Conservation (phyloP, 2,329 filamentous ascomycete species). For the Clarireedia paspali region DNA sequence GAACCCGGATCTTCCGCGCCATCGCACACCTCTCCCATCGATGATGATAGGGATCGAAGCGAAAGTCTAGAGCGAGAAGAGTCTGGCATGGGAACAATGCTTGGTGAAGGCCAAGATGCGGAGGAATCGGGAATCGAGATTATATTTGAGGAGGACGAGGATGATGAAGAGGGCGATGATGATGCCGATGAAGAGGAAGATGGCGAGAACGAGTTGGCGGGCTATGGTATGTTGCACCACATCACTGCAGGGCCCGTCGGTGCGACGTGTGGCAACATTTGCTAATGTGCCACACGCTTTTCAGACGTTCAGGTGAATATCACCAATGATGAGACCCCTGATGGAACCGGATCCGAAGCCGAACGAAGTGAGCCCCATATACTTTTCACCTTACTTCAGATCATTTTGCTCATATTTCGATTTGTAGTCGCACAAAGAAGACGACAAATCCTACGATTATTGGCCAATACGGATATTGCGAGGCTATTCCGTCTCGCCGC, state of each 20-base stretch:
- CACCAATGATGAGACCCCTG: conserved; percentile 28
- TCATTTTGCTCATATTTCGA: conserved; percentile 24
- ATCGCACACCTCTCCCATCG: no score
- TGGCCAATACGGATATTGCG: conserved; percentile 13
- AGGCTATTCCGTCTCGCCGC: conserved; percentile 10
- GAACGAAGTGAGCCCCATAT: conserved; percentile 31
- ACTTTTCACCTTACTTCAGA: conserved; percentile 17
- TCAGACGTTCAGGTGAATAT: conserved; percentile 2
- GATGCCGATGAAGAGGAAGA: not conserved
- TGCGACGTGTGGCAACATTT: not conserved
- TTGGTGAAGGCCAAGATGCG: not conserved
- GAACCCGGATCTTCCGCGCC: no score
- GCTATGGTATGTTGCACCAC: not conserved
- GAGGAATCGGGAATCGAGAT: not conserved
- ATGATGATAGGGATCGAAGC: no score
- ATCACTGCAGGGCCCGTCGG: not conserved
- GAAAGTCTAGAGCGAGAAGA: no score
- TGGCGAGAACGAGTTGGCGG: not conserved
- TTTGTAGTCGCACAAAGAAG: conserved; percentile 19
- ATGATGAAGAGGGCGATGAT: not conserved
- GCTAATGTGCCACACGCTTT: not conserved
- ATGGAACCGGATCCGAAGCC: conserved; percentile 15
- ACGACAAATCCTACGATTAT: conserved; percentile 18
- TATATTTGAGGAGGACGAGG: not conserved
- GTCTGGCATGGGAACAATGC: no score